Evolutionary conservation across 1,284 basidiomycete species (phyloP).

Genomic region (Tetrapyrgos nigripes): DNA sequence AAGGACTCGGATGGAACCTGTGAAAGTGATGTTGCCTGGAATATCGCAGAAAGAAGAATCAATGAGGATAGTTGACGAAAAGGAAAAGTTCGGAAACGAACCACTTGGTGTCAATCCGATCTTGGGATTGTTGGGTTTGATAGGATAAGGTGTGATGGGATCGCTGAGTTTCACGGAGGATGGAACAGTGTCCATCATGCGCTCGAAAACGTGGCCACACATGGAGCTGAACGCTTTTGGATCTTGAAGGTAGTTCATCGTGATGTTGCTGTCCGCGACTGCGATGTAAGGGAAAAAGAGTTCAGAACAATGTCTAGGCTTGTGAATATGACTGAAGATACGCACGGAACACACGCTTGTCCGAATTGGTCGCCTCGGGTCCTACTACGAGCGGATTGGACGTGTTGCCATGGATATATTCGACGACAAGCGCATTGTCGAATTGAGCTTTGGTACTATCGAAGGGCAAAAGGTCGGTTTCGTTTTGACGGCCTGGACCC

Average conservation of each 20-base stretch:
- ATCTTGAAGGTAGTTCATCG: not conserved
- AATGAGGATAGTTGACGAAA: too few relatives aligned
- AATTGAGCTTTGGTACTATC: not conserved
- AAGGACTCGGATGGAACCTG: not conserved
- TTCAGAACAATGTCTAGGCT: not conserved
- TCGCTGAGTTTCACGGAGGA: conserved; percentile 23
- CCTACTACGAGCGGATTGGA: conserved; percentile 13
- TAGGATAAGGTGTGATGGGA: conserved; percentile 4
- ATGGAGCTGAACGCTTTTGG: conserved; percentile 9
- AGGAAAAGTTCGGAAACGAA: not conserved
- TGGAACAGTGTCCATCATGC: conserved; percentile 33
- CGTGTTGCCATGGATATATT: conserved; percentile 13
- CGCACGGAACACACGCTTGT: conserved; percentile 14
- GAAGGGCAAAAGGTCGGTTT: not conserved
- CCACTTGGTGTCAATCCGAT: not conserved
- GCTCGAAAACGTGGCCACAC: conserved; percentile 23
- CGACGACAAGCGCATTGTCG: conserved; percentile 1
- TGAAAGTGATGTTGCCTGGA: not conserved
- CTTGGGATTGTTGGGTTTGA: not conserved
- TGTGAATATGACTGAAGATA: not conserved
- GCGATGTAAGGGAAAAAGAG: not conserved
- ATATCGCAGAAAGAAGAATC: not conserved
- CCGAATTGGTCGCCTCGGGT: conserved; percentile 9
- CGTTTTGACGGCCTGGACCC: not conserved
- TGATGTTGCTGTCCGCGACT: not conserved